Base-by-base conservation (phyloP, 2,329 filamentous ascomycete genomes). In the Bipolaris gigantea region DNA sequence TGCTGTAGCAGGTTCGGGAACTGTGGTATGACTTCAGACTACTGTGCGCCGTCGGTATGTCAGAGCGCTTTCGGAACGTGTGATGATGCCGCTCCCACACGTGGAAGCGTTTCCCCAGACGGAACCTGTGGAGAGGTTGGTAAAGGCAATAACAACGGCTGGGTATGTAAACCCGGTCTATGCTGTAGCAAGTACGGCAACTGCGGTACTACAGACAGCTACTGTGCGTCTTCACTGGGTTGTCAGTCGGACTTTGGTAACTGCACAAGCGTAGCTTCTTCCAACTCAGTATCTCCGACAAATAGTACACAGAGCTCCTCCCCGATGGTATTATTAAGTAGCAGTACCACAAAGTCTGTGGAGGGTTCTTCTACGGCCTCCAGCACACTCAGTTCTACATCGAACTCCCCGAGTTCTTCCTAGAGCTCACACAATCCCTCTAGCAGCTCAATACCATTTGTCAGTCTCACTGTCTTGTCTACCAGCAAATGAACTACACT, bases 181-280 rank as follows among this genome's bases (percentile, higher is more conserved):
- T 41, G 39, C 63, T 79, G 76, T 64, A 77, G 73, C 30, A 61
- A 57, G 48, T 70, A 67, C 53, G 75, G 75, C 19, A 67, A 63
- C 48, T 79, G 76, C 15, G 57, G 63, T 25, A 53, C 58, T 18
- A 62, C 56, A 19, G 41, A n/a, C 32, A 59, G 56, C 34, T 60
- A 64, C 51, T 65, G 63, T 45, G 59, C 35, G n/a, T 55, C 48
- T 35, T 44, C 41, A 34, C 18, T 33, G 15, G 63, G 60, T 33
- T 70, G 63, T 50, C 64, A 66, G 44, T 48, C 56, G 11, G 54
- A 18, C 13, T 69, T 65, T 48, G 65, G 66, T 18, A 48, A 60
- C 38, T 47, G 45, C 23, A 44, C 41, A 21, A 21, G 39, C 39
- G 39, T 41, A 21, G 39, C 11, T 41, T 41, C 39, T 41, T 41